These are phyloP conservation scores for Puccinia horiana DNA, from an alignment of 1,284 basidiomycete species.

Conservation along the genomic window DNA sequence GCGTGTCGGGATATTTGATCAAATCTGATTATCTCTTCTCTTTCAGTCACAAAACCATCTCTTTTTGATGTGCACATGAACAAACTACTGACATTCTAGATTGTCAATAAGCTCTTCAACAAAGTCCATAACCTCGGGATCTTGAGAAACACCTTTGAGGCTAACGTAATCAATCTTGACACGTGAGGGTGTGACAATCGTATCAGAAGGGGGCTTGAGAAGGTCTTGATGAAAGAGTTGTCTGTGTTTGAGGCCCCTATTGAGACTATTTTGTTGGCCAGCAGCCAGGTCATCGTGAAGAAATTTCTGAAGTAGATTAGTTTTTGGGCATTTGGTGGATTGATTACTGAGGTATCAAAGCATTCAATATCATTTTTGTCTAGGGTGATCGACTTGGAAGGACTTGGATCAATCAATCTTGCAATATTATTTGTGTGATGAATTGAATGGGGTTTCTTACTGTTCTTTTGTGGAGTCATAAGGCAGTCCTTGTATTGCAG, in stretches of 20 bases:
- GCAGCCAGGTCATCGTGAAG: not conserved
- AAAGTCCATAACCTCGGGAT: constrained; percentile 3
- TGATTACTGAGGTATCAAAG: not conserved
- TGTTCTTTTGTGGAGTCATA: not conserved
- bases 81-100: not conserved
- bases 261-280: not conserved
- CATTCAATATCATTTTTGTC: not conserved
- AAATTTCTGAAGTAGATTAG: not conserved
- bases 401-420: not conserved
- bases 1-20: not conserved
- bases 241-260: not conserved
- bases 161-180: not conserved
- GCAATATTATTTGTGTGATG: not conserved
- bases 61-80: too few relatives aligned
- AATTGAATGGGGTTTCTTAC: not conserved
- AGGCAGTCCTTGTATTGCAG: not conserved
- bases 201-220: not conserved
- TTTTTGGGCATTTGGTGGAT: not conserved
- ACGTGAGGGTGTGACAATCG: not conserved
- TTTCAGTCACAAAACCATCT: too few relatives aligned
- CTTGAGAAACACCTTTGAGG: not conserved
- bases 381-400: not conserved
- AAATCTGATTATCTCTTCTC: constrained; percentile 3
- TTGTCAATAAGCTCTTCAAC: constrained; percentile 26
- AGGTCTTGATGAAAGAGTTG: not conserved